These are phyloP conservation scores for Adansonia madagascariensis DNA, from an alignment of 441 rosid species.

Conservation along the genomic window DNA sequence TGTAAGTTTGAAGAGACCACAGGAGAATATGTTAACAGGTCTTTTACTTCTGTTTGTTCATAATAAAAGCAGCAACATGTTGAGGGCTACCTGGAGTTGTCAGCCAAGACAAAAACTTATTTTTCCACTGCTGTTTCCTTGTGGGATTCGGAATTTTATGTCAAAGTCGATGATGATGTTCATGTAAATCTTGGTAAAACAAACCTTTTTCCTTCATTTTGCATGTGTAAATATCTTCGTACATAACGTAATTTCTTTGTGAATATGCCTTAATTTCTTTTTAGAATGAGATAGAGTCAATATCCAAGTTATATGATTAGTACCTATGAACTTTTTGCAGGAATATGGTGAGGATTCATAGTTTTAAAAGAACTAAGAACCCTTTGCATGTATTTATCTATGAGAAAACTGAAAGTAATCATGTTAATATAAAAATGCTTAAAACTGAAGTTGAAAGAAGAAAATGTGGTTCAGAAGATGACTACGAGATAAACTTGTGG, in stretches of 20 bases:
- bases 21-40: not conserved
- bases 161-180: constrained; percentile 95
- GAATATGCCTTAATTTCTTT: too few relatives aligned
- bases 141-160: constrained; percentile 89
- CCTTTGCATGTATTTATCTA: not conserved
- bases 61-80: constrained; percentile 61
- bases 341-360: not conserved
- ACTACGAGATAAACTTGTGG: not conserved
- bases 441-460: not conserved
- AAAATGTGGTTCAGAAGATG: not conserved
- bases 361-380: not conserved
- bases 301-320: not conserved
- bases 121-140: constrained; percentile 70
- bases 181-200: constrained; percentile 81
- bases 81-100: constrained; percentile 82
- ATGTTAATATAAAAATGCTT: not conserved
- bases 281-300: not conserved
- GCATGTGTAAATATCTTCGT: not conserved
- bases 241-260: not conserved
- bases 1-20: not conserved
- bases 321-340: not conserved
- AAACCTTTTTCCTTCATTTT: constrained; percentile 4
- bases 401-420: not conserved
- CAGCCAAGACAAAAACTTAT: constrained; percentile 80
- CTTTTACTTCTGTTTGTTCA: constrained; percentile 10